Evolutionary conservation across 352 stramenopile genomes (phyloP).

Genomic region (Phytophthora podocarpi): DNA sequence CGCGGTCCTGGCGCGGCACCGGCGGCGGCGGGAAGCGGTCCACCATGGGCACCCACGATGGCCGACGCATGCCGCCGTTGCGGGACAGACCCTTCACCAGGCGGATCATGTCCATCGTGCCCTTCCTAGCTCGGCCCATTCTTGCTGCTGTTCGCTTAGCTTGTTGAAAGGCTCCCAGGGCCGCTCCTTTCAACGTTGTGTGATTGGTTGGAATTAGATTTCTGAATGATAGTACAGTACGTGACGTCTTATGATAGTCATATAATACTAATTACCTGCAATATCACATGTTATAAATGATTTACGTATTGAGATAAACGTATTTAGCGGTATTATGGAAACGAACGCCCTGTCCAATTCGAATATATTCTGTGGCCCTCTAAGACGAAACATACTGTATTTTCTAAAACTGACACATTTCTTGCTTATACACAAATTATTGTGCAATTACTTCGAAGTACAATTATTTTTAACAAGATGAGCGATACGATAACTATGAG

Average conservation of each 20-base stretch:
- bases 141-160: no score
- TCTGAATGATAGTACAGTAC: no score
- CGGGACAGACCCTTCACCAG: slow-evolving; percentile 79
- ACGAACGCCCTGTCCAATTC: no score
- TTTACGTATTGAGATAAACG: no score
- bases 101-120: slow-evolving; percentile 78
- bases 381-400: no score
- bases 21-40: slow-evolving; percentile 80
- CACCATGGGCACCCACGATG: slow-evolving; percentile 74
- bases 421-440: no score
- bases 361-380: no score
- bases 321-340: no score
- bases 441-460: background rate
- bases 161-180: slow-evolving; percentile 21
- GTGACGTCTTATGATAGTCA: background rate
- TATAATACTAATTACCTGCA: no score
- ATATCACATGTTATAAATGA: no score
- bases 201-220: slow-evolving; percentile 2
- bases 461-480: no score
- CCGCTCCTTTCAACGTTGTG: slow-evolving; percentile 11
- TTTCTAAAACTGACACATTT: no score
- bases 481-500: background rate
- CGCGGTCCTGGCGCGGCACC: slow-evolving; percentile 73
- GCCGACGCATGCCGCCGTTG: slow-evolving; percentile 78
- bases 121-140: slow-evolving; percentile 83